Evolutionary conservation across 1,139 yeast genomes (phyloP), one percentile per base, ranked within the genome.

Genomic region (Zygoascus hellenicus): DNA sequence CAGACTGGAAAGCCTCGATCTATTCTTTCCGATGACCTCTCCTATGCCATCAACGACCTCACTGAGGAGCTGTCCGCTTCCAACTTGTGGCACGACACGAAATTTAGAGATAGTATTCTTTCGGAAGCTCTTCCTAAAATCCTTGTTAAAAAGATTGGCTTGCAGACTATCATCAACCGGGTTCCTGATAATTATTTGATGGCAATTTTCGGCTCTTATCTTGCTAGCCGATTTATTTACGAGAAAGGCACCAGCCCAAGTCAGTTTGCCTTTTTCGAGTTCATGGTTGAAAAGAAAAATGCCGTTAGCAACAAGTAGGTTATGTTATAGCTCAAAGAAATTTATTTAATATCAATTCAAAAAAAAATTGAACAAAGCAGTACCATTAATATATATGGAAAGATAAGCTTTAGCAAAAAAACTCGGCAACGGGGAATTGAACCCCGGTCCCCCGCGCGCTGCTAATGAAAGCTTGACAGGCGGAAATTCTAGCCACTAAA

Each of bases 201-300:
- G 63, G 96, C 97, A 10, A 78, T 92, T 56, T 86, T 92, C 64
- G 96, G 97, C 46, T 86, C 96, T 39, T 84, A 81, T 63, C 76
- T 92, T 59, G 94, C 96, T 13, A 87, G 96, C 38, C 77, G 85
- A 49, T 92, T 86, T 67, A 95, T 92, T 53, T 92, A 92, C 68
- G 77, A 87, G 45, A 76, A 83, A 63, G 97, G 97, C 47, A 77
- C 83, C 55, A 88, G 79, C 58, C 79, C 89, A 38, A 83, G 83
- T 63, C 95, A 92, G 47, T 75, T 75, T 55, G 94, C 95, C 49
- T 86, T 87, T 68, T 81, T 86, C 67, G 94, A 85, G 65, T 85
- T 75, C 62, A 80, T 81, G 68, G 61, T 61, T 39, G 58, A 59
- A 49, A 61, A 60, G 58, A 50, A 60, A 45, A 53, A 53, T 49